Percentiles rank a stretch among this genome's conserved stretches.
Evolutionary conservation across 306 rosid genomes (phyloP).

Genomic region (Pyrus betulifolia): DNA sequence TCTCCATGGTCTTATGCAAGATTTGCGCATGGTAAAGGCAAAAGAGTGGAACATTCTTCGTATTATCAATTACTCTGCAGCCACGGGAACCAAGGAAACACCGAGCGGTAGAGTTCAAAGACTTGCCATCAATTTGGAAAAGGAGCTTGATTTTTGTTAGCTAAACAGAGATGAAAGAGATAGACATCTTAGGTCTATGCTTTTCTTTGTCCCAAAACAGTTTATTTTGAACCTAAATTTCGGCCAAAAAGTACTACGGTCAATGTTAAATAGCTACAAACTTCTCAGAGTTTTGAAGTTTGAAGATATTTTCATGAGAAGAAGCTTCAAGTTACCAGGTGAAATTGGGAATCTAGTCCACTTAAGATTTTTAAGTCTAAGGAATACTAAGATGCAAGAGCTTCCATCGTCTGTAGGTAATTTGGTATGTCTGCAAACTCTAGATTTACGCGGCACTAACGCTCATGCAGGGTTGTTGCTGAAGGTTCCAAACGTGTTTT

Average conservation of each 20-base stretch:
- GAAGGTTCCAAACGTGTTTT: not conserved
- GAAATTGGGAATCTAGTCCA: constrained; percentile 6
- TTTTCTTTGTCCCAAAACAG: not conserved
- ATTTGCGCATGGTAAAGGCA: not conserved
- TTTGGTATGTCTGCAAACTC: not conserved
- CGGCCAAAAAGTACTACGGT: not conserved
- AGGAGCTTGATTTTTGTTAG: accelerated
- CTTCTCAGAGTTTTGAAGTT: constrained; percentile 2
- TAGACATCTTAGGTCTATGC: not conserved
- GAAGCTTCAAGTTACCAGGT: not conserved
- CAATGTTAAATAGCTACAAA: not conserved
- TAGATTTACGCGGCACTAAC: not conserved
- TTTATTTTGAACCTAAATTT: not conserved
- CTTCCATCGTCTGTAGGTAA: not conserved
- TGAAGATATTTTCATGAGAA: accelerated
- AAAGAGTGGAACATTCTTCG: not conserved
- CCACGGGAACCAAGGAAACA: too few relatives aligned
- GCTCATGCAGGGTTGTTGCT: too few relatives aligned
- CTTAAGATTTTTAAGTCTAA: not conserved
- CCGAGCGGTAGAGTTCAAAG: not conserved
- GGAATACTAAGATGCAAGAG: accelerated
- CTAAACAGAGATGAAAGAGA: not conserved
- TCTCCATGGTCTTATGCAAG: not conserved
- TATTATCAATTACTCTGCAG: not conserved
- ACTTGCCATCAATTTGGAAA: not conserved